Evolutionary conservation across 1,284 basidiomycete species (phyloP), one percentile per base, ranked within the genome.

Genomic region (Leccinum griseonigrum): DNA sequence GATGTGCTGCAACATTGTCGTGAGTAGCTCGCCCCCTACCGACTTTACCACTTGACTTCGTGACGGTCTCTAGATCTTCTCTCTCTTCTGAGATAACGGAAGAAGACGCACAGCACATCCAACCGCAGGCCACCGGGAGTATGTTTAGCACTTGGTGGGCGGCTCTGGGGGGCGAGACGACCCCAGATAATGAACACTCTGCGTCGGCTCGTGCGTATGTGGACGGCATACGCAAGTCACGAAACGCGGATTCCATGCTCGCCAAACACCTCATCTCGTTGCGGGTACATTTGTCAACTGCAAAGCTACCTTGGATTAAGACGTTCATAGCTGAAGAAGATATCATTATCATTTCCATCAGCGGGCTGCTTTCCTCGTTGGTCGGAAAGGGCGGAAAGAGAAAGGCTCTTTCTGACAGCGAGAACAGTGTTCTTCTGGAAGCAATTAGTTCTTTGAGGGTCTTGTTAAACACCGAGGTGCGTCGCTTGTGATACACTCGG

Each of bases 201-300:
- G 81, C 80, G 69, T 79, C 81, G 2, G 79, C 87, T 40, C 80
- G 78, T 72, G 85, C 79, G 75, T 91, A 88, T 70, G 84, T 86
- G 40, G 83, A 86, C 60, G 77, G 78, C 14, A 77, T 92, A 59
- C 81, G 80, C 60, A 79, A 73, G 22, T 78, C 78, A 54, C 87
- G 82, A 68, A 69, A 6, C 4, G 75, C 78, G 10, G 86, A 89
- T 65, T 76, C 83, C 54, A 86, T 84, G 66, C 80, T 94, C 26
- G 82, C 85, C 63, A 95, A 92, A 71, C 87, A 92, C 67, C 78
- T 97, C 1, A 90, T 95, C 50, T 87, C 89, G 1, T 77, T 97
- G 18, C 86, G 94, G 2, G 90, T 95, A 0, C 90, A 94, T 68
- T 78, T 97, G 1, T 92, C 93, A 4, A 95, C 93, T 0, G 91